These are phyloP conservation scores for Lasiosphaeria hispida DNA, from an alignment of 495 filamentous ascomycete genomes.

Conservation along the genomic window DNA sequence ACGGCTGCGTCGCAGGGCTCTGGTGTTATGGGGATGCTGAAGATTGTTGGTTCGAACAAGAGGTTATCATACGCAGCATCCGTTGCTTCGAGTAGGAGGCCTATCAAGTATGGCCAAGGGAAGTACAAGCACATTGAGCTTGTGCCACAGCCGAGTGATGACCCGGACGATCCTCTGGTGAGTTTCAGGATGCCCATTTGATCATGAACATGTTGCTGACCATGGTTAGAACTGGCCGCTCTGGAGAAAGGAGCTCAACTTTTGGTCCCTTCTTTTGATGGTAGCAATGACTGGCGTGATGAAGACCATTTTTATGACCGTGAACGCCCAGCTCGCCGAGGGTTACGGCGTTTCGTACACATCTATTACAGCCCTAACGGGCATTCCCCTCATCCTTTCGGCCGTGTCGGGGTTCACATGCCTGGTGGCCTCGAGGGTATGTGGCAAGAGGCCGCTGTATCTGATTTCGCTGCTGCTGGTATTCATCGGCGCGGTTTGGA, in stretches of 20 bases:
- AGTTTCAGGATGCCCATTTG: background rate
- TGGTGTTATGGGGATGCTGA: slow-evolving; percentile 11
- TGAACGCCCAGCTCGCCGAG: slow-evolving; percentile 41
- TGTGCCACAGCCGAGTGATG: slow-evolving; percentile 49
- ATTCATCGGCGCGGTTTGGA: slow-evolving; percentile 47
- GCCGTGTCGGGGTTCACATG: slow-evolving; percentile 41
- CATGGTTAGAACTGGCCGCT: slow-evolving; percentile 45
- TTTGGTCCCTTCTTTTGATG: slow-evolving; percentile 40
- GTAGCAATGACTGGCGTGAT: slow-evolving; percentile 42
- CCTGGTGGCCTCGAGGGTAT: slow-evolving; percentile 38
- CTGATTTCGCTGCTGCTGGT: slow-evolving; percentile 40
- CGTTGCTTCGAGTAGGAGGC: slow-evolving; percentile 32
- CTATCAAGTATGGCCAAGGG: slow-evolving; percentile 47
- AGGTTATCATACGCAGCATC: slow-evolving; percentile 34
- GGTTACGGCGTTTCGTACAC: slow-evolving; percentile 44
- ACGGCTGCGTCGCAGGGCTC: slow-evolving; percentile 24
- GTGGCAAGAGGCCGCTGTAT: slow-evolving; percentile 50
- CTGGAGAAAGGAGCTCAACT: slow-evolving; percentile 50
- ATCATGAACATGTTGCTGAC: background rate
- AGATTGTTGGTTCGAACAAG: slow-evolving; percentile 33
- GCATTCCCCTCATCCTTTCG: slow-evolving; percentile 47
- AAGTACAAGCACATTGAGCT: slow-evolving; percentile 44
- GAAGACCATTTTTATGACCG: slow-evolving; percentile 51
- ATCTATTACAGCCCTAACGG: slow-evolving; percentile 44
- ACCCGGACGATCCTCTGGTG: slow-evolving; percentile 50